These are phyloP conservation scores for Diaporthe humulicola DNA, from an alignment of 2,329 filamentous ascomycete genomes.

Conservation along the genomic window DNA sequence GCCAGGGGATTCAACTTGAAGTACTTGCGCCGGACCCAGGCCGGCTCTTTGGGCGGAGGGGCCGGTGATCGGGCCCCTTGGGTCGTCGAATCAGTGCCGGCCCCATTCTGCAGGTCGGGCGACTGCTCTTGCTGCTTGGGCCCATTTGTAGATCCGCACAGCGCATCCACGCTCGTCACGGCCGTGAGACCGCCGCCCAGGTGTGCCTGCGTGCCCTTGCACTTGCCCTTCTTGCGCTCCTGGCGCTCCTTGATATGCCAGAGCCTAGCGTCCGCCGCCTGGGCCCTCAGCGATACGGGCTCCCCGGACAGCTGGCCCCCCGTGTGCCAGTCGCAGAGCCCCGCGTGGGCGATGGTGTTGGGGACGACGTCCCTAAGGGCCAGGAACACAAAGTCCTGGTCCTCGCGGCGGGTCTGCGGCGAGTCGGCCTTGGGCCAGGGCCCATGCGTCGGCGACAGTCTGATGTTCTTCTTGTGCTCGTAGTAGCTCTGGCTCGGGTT, in stretches of 20 bases:
- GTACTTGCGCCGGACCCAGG: conserved; percentile 15
- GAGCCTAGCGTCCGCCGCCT: conserved; percentile 38
- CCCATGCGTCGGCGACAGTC: conserved; percentile 53
- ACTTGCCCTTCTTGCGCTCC: conserved; percentile 22
- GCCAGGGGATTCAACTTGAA: conserved; percentile 18
- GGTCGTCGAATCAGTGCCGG: neutral
- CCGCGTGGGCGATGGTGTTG: conserved; percentile 51
- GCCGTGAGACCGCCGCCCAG: conserved; percentile 20
- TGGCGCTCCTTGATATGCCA: conserved; percentile 37
- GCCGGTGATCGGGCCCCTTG: neutral
- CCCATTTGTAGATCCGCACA: neutral
- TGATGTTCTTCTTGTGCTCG: conserved; percentile 54
- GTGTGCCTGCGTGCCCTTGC: neutral
- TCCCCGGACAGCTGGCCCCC: conserved; percentile 44
- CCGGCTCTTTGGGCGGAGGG: neutral
- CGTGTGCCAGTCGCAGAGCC: conserved; percentile 59
- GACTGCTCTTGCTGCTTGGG: too few relatives aligned
- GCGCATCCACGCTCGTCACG: conserved; percentile 20
- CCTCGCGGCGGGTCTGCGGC: conserved; percentile 36
- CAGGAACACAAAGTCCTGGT: conserved; percentile 51
- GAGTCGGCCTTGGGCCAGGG: conserved; percentile 54
- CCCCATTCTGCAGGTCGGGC: neutral
- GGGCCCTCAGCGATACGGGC: conserved; percentile 35
- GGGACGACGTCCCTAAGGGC: conserved; percentile 57
- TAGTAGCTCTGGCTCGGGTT: conserved; percentile 58